Base-by-base conservation (phyloP, 768 basidiomycete species). In the Termitomyces sp. region DNA sequence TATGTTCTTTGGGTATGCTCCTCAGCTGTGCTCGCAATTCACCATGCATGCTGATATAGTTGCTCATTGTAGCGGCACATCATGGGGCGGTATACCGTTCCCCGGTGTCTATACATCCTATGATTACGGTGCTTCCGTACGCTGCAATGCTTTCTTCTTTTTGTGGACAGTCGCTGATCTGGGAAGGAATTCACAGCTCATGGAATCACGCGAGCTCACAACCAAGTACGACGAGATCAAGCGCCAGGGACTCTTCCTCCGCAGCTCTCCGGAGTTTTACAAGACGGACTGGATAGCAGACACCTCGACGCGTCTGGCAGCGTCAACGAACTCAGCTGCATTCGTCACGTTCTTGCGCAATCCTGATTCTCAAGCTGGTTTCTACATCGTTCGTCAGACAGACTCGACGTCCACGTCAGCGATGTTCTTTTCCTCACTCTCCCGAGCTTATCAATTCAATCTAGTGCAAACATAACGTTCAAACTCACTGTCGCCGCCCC, bases 21-120 rank as follows among this genome's bases (percentile, higher is more conserved):
- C n/a, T 56, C 42, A 2, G 52, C 16, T 50, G 13, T 41, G 31
- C 31, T 0, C 49, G 1, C 12, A n/a, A 29, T 46, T 37, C 49
- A 26, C 4, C 26, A 3, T 14, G 32, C 2, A 13, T 37, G 37
- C 53, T 44, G 26, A 31, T 26, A 47, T 36, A 13, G 37, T 32
- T 22, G 26, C 13, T 9, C n/a, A 4, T 49, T 44, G 49, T 57
- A 91, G 91, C 8, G 91, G 92, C 24, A 93, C 92, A 0, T 91
- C 87, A 13, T 94, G 90, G 90, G 92, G 89, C 41, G 87, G 79
- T 10, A 74, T 93, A 43, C 87, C 92, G 1, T 89, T 84, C 74
- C 90, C 82, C 14, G 88, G 85, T 9, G 91, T 89, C 16, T 85
- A 86, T 66, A 84, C 81, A 2, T 90, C 88, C 26, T 94, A 94